Percentiles rank a stretch among this genome's conserved stretches.
Conservation (phyloP, 2,329 filamentous ascomycete genomes). For the Cladosporium cucumerinum region DNA sequence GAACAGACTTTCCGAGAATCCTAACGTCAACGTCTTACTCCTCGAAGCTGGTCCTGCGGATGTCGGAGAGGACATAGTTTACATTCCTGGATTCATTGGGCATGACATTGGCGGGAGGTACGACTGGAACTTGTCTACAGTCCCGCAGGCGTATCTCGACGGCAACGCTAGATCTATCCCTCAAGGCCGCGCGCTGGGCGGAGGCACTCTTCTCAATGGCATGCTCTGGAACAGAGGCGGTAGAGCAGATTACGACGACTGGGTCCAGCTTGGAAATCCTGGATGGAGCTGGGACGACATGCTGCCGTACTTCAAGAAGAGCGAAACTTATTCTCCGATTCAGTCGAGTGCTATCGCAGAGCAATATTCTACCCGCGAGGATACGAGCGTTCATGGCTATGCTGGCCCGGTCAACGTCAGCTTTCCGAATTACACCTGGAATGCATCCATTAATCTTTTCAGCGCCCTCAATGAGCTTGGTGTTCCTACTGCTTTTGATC, state of each 20-base stretch:
- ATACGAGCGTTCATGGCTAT: slow-evolving; percentile 42
- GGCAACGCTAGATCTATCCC: slow-evolving; percentile 24
- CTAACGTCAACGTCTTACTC: slow-evolving; percentile 30
- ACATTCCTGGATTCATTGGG: slow-evolving; percentile 31
- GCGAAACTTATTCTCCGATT: slow-evolving; percentile 34
- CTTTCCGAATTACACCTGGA: slow-evolving; percentile 43
- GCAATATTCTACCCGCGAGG: slow-evolving; percentile 40
- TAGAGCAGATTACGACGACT: slow-evolving; percentile 53
- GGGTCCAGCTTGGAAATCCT: slow-evolving; percentile 55
- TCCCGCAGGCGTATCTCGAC: slow-evolving; percentile 28
- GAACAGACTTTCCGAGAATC: slow-evolving; percentile 32
- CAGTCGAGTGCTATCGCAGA: slow-evolving; percentile 32
- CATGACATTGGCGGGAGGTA: slow-evolving; percentile 27
- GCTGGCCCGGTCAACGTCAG: slow-evolving; percentile 50
- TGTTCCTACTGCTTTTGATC: slow-evolving; percentile 38
- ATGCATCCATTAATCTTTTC: slow-evolving; percentile 36
- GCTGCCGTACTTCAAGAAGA: slow-evolving; percentile 37
- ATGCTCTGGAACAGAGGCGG: slow-evolving; percentile 41
- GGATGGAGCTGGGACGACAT: slow-evolving; percentile 58
- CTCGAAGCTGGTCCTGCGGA: slow-evolving; percentile 33
- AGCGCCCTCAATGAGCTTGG: slow-evolving; percentile 38
- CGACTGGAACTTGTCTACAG: slow-evolving; percentile 31
- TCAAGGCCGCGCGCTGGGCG: slow-evolving; percentile 34
- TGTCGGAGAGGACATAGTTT: slow-evolving; percentile 22
- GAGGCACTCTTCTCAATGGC: slow-evolving; percentile 35